Evolutionary conservation across 176 grass and related monocot genomes (phyloP), one percentile per base, ranked within the genome.

Genomic region (Echinochloa phyllopogon): DNA sequence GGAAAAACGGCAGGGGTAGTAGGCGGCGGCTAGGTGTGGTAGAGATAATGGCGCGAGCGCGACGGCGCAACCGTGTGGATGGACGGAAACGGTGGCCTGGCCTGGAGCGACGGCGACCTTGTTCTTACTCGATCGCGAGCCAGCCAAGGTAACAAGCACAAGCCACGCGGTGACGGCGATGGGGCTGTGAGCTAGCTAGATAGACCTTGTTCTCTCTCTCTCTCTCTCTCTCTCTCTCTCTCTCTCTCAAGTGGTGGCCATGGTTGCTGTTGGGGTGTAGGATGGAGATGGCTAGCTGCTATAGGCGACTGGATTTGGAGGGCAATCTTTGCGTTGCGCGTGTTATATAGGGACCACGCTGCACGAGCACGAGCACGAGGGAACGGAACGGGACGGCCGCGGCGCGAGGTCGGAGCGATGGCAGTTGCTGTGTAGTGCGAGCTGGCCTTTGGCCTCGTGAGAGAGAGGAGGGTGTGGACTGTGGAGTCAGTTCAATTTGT

Each of bases 281-380:
- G 69, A 79, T 58, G 14, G 81, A 84, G 82, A 57, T 59, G 69
- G 43, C 13, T 57, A 56, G 18, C 16, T 33, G 29, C 29, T 33
- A 33, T 48, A 27, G 69, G 51, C 50, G 75, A 47, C 27, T 48
- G 75, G 48, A 45, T 59, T 57, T 64, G 73, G 52, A 50, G 58
- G 44, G 42, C 53, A 64, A 57, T 83, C 51, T 44, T 8, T 18
- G 77, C 59, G 43, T 24, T 17, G 74, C 20, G 37, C 41, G 66
- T 7, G 23, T 78, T 88, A 78, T 88, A 88, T 88, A 88, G 64
- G 72, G 23, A 10, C 23, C 42, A 47, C 68, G 68, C n/a, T 47
- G 41, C 2, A 24, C 57, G n/a, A 33, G 29, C 2, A 24, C 57
- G n/a, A 33, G 29, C 29, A 33, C 29, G 29, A 33, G 29, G 29